Conservation (phyloP, 2,329 filamentous ascomycete species). For the Stagonosporopsis vannaccii region DNA sequence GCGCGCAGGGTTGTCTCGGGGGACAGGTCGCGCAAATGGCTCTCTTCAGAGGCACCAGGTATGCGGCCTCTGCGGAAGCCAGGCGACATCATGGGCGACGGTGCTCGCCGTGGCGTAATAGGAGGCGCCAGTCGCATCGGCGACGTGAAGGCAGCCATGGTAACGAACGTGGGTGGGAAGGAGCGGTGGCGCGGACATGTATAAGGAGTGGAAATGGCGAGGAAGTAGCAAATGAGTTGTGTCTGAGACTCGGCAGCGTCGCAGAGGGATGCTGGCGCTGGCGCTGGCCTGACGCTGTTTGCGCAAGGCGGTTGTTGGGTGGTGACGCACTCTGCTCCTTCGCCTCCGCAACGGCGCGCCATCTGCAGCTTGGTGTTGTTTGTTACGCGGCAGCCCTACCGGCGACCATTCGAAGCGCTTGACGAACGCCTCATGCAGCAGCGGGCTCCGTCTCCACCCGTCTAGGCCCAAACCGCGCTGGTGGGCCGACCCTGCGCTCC, state of each 20-base stretch:
- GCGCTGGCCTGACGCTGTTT: neutral
- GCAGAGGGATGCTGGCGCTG: constrained; percentile 5
- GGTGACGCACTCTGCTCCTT: neutral
- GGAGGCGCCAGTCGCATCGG: constrained; percentile 43
- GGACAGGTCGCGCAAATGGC: constrained; percentile 46
- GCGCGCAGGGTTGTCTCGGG: constrained; percentile 53
- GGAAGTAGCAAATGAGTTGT: constrained; percentile 5
- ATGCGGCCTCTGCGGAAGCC: constrained; percentile 36
- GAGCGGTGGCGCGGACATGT: constrained; percentile 31
- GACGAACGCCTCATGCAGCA: constrained; percentile 11
- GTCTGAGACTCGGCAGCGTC: neutral
- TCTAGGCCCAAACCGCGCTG: constrained; percentile 1
- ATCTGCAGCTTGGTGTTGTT: constrained; percentile 16
- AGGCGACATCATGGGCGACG: constrained; percentile 47
- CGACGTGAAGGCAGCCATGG: constrained; percentile 40
- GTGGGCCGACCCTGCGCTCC: neutral
- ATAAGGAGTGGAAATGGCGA: constrained; percentile 18
- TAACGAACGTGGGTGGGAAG: constrained; percentile 21
- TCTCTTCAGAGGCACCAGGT: constrained; percentile 39
- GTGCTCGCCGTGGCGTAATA: constrained; percentile 39
- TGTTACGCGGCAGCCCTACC: constrained; percentile 14
- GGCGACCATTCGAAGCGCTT: constrained; percentile 14
- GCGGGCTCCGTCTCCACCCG: constrained; percentile 12
- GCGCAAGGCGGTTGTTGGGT: neutral
- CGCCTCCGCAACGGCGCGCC: constrained; percentile 13